These are phyloP conservation scores for Coniochaeta hoffmannii DNA, from an alignment of 2,329 filamentous ascomycete species.

Conservation along the genomic window DNA sequence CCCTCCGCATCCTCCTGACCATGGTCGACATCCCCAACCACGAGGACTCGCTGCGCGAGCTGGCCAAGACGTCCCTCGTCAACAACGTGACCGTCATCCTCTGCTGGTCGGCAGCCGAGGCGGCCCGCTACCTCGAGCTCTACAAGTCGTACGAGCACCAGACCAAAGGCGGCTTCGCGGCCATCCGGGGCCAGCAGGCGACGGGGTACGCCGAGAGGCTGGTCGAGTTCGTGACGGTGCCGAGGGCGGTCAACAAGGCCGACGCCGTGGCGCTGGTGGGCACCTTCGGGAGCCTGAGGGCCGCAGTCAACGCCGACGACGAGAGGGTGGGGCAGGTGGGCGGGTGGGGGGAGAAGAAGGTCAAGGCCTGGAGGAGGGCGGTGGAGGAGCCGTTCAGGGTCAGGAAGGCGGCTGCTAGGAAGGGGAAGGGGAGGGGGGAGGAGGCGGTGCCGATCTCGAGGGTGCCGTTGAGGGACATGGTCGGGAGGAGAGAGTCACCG, in stretches of 20 bases:
- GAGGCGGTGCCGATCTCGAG: slow-evolving; percentile 11
- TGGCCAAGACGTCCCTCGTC: slow-evolving; percentile 86
- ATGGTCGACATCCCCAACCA: slow-evolving; percentile 97
- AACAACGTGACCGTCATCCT: slow-evolving; percentile 89
- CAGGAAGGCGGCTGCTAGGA: slow-evolving; percentile 56
- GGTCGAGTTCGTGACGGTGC: slow-evolving; percentile 87
- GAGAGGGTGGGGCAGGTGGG: slow-evolving; percentile 80
- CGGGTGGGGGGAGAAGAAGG: slow-evolving; percentile 95
- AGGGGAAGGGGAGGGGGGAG: slow-evolving; percentile 16
- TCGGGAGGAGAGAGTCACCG: neutral
- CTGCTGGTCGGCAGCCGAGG: slow-evolving; percentile 91
- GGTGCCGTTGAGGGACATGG: slow-evolving; percentile 11
- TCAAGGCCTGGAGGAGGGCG: slow-evolving; percentile 73
- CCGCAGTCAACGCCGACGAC: slow-evolving; percentile 77
- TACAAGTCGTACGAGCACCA: slow-evolving; percentile 88
- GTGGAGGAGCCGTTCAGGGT: slow-evolving; percentile 81
- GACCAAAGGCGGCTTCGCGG: slow-evolving; percentile 55
- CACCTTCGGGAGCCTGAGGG: slow-evolving; percentile 82
- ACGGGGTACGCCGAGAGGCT: slow-evolving; percentile 79
- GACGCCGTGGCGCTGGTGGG: slow-evolving; percentile 86
- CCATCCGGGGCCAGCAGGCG: slow-evolving; percentile 79
- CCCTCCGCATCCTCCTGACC: slow-evolving; percentile 74
- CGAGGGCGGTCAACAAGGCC: slow-evolving; percentile 85
- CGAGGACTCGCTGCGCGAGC: slow-evolving; percentile 79
- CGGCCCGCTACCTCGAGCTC: slow-evolving; percentile 85